phyloP scores from a whole-genome alignment of 2,329 filamentous ascomycete species.

The Mycogone perniciosa region DNA sequence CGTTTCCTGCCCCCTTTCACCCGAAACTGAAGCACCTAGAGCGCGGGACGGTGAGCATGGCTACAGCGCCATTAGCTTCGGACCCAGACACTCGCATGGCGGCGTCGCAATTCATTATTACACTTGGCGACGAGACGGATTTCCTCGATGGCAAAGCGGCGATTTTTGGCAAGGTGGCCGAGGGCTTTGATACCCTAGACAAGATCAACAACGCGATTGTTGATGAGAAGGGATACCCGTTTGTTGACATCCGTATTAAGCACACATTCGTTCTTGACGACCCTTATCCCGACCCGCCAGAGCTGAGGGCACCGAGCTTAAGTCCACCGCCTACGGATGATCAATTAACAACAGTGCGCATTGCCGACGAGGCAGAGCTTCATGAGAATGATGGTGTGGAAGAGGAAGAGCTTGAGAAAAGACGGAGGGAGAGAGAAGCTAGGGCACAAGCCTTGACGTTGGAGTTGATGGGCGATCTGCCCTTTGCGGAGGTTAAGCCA shows the following conservation, averaged over 20 bases:
- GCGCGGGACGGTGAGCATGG: slow-evolving; percentile 93
- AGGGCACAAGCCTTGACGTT: slow-evolving; percentile 89
- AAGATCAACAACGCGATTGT: slow-evolving; percentile 88
- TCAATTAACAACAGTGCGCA: slow-evolving; percentile 85
- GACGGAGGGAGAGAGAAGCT: slow-evolving; percentile 81
- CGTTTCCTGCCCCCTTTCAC: slow-evolving; percentile 78
- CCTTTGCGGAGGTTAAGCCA: slow-evolving; percentile 94
- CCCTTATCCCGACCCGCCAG: slow-evolving; percentile 76
- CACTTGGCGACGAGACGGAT: slow-evolving; percentile 81
- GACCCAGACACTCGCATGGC: slow-evolving; percentile 79
- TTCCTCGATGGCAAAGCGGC: slow-evolving; percentile 90
- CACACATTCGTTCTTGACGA: slow-evolving; percentile 91
- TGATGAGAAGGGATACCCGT: slow-evolving; percentile 75
- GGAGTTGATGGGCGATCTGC: slow-evolving; percentile 95
- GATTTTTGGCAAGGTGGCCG: slow-evolving; percentile 90
- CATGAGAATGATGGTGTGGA: slow-evolving; percentile 65
- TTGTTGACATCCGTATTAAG: slow-evolving; percentile 91
- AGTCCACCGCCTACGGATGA: slow-evolving; percentile 78
- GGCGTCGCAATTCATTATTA: slow-evolving; percentile 90
- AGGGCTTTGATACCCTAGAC: slow-evolving; percentile 89
- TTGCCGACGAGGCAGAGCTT: slow-evolving; percentile 80
- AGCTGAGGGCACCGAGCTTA: slow-evolving; percentile 66
- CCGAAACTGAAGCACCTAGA: slow-evolving; percentile 84
- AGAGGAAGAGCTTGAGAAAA: slow-evolving; percentile 72
- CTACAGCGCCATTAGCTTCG: slow-evolving; percentile 69